These are phyloP conservation scores for Crithidia brevicula DNA, from an alignment of 208 protist species.

Conservation along the genomic window DNA sequence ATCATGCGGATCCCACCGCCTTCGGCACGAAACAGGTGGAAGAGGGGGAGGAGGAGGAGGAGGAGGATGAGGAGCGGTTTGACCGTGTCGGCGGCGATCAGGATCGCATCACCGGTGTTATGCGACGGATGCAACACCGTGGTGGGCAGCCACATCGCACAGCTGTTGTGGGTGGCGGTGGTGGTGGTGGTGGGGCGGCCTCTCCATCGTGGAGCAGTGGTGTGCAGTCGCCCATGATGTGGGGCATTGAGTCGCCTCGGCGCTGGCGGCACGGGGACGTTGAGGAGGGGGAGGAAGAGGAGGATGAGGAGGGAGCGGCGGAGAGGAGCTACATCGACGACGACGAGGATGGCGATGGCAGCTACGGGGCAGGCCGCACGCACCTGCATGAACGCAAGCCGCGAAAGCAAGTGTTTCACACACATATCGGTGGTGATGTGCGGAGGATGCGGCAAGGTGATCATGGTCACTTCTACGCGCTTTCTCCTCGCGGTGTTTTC, in stretches of 20 bases:
- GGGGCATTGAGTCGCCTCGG: neutral
- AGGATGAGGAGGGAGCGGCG: slow-evolving; percentile 10
- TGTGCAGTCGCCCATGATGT: neutral
- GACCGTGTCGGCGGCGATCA: too few relatives aligned
- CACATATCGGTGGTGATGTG: neutral
- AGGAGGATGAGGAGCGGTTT: too few relatives aligned
- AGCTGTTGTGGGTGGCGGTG: too few relatives aligned
- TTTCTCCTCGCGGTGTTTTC: neutral
- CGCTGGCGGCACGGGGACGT: neutral
- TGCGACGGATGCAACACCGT: too few relatives aligned
- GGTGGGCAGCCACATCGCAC: too few relatives aligned
- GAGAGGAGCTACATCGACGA: neutral
- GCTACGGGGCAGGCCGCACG: neutral
- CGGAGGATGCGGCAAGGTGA: neutral
- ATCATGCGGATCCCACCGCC: too few relatives aligned
- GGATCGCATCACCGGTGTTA: too few relatives aligned
- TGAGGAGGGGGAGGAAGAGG: neutral
- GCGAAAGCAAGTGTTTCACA: neutral
- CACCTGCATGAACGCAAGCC: neutral
- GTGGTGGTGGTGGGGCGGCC: too few relatives aligned
- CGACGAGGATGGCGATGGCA: neutral
- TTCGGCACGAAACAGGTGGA: too few relatives aligned
- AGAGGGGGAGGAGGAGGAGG: neutral
- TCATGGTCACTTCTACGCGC: neutral
- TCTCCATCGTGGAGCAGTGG: too few relatives aligned